Base-by-base conservation (phyloP, 805 yeast species). In the Candida chauliodis region DNA sequence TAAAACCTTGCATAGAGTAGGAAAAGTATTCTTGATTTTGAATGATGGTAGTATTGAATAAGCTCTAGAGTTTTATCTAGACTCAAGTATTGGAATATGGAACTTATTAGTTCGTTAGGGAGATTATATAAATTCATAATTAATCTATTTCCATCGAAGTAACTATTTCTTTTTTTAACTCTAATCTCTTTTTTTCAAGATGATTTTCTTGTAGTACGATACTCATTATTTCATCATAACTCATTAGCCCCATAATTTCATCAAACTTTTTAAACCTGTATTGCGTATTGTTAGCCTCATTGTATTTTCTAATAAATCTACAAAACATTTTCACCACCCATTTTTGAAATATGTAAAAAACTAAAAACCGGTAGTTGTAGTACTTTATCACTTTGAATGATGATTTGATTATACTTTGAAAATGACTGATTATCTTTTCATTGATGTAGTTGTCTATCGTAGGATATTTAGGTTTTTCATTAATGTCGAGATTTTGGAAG, bases 291-390 rank as follows among this genome's bases (percentile, higher is more conserved):
- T 49, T 42, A 19, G 33, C 27, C 20, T 37, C 31, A 43, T 62
- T 63, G 41, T 57, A 66, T 32, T 54, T 51, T 27, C 44, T 43
- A 4, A 63, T 46, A 44, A 65, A 68, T 17, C 50, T 34, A 44
- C 65, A 66, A 48, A 67, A 66, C 37, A 68, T 46, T 26, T 65
- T 46, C 10, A 59, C 34, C 8, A 56, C 49, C 73, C 73, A 68
- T 30, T 36, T 26, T 40, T 66, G 66, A 42, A 63, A 65, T 26
- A 50, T 53, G 20, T 46, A 48, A 2, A 50, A 42, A 11, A 67
- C 37, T 15, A 67, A 16, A 8, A 50, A 39, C n/a, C 45, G 36
- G n/a, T 52, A 54, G 39, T 50, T 53, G 38, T 52, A 54, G 52
- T 61, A 57, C 18, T 33, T 46, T 15, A 63, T 46, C 13, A 66